phyloP scores from a whole-genome alignment of 169 alveolate species.

The Plasmodium cynomolgi region DNA sequence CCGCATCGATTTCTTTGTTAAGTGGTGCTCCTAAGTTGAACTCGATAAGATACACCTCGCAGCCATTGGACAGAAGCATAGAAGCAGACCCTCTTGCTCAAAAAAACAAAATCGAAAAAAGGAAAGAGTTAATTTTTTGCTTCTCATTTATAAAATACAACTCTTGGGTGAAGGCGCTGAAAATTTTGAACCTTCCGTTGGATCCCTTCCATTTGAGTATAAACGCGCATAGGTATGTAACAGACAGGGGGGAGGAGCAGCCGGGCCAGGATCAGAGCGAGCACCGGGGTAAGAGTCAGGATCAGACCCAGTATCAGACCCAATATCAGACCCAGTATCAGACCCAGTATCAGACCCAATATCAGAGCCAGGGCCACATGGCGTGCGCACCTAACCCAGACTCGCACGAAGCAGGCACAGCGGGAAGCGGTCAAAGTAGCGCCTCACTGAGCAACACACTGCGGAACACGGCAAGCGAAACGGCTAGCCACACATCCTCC shows the following conservation, averaged over 20 bases:
- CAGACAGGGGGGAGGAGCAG: background rate
- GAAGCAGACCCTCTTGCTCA: background rate
- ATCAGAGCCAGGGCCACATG: background rate
- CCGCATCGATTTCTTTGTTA: background rate
- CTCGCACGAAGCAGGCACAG: background rate
- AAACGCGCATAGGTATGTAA: conserved; percentile 41
- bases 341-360: too few species aligned
- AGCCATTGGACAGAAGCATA: background rate
- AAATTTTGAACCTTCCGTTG: conserved; percentile 39
- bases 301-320: too few species aligned
- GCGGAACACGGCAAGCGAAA: background rate
- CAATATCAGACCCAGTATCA: too few species aligned
- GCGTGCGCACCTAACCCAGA: background rate
- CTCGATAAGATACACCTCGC: background rate
- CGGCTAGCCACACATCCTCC: background rate
- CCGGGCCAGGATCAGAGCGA: background rate
- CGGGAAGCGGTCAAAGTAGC: too few species aligned
- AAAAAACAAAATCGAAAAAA: background rate
- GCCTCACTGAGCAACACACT: background rate
- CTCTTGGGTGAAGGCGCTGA: conserved; percentile 63
- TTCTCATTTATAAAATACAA: conserved; percentile 53
- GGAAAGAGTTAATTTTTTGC: conserved; percentile 48
- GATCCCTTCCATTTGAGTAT: conserved; percentile 64
- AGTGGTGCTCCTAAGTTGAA: background rate
- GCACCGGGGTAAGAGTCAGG: too few species aligned